A percentile compares a stretch with the other conserved stretches of the same genome.
These are phyloP conservation scores for Royoungia palumana DNA, from an alignment of 768 basidiomycete genomes.

Conservation along the genomic window DNA sequence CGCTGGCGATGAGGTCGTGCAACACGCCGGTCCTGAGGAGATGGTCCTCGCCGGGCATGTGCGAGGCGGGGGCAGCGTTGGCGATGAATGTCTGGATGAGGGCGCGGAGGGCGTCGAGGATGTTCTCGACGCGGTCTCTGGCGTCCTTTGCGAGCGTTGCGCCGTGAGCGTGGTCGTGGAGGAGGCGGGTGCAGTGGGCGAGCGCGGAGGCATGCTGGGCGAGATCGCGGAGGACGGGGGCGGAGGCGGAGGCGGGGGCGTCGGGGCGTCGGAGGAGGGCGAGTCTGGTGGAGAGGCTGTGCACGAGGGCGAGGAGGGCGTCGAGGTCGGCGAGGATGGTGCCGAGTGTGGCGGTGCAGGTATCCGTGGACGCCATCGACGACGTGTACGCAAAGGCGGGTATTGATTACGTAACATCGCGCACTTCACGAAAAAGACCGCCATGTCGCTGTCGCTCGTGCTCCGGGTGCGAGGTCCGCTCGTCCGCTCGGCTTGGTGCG, in stretches of 20 bases:
- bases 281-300: conserved; percentile 55
- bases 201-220: conserved; percentile 47
- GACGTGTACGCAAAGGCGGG: conserved; percentile 23
- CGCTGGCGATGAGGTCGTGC: conserved; percentile 56
- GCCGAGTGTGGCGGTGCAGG: conserved; percentile 14
- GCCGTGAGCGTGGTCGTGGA: conserved; percentile 43
- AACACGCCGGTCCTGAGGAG: conserved; percentile 56
- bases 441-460: conserved; percentile 25
- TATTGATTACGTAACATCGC: no score
- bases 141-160: conserved; percentile 45
- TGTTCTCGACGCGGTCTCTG: conserved; percentile 35
- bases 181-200: conserved; percentile 47
- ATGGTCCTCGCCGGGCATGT: conserved; percentile 40
- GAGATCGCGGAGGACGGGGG: conserved; percentile 52
- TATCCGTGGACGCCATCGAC: conserved; percentile 9
- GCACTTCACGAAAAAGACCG: conserved; percentile 13
- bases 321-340: conserved; percentile 54
- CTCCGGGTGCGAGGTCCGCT: background rate
- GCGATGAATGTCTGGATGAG: conserved; percentile 45
- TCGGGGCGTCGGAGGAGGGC: conserved; percentile 62
- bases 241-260: conserved; percentile 47
- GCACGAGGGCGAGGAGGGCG: conserved; percentile 56
- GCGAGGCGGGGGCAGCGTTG: conserved; percentile 25
- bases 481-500: background rate
- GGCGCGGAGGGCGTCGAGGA: conserved; percentile 43